These are phyloP conservation scores for Spiraea crenata DNA, from an alignment of 331 rosid genomes.

Conservation along the genomic window DNA sequence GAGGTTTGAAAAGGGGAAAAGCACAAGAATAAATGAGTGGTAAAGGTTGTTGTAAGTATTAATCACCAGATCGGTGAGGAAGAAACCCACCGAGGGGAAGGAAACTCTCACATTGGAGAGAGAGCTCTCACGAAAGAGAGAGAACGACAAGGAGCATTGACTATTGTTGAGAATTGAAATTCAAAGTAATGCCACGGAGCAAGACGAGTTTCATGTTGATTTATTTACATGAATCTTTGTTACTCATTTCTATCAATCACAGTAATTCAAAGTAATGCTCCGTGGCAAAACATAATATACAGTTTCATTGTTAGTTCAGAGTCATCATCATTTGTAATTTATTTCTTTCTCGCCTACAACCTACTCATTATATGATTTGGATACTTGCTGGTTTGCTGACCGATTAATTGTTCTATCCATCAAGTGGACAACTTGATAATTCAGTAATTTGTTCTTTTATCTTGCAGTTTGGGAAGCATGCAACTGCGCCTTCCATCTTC, in stretches of 20 bases:
- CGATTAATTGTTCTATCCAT: not conserved
- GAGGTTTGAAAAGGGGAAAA: too few species aligned
- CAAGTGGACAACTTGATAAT: not conserved
- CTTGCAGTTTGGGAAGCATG: slow-evolving; percentile 87
- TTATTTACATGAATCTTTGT: not conserved
- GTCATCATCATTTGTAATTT: slow-evolving; percentile 7
- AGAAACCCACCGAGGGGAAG: too few species aligned
- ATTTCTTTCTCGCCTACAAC: not conserved
- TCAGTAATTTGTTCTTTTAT: not conserved
- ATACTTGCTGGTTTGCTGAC: not conserved
- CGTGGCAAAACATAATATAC: too few species aligned
- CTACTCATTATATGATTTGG: not conserved
- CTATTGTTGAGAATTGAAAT: not conserved
- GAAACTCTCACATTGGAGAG: too few species aligned
- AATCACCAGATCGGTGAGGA: too few species aligned
- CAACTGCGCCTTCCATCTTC: slow-evolving; percentile 88
- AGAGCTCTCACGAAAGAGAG: too few species aligned
- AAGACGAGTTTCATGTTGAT: not conserved
- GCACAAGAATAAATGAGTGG: too few species aligned
- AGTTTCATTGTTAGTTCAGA: not conserved
- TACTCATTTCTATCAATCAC: too few species aligned
- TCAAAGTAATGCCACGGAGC: not conserved
- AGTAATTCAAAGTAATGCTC: too few species aligned
- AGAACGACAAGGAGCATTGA: not conserved
- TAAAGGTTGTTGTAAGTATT: too few species aligned